Evolutionary conservation across 805 yeast species (phyloP).

Genomic region (Yamadazyma ubonensis): DNA sequence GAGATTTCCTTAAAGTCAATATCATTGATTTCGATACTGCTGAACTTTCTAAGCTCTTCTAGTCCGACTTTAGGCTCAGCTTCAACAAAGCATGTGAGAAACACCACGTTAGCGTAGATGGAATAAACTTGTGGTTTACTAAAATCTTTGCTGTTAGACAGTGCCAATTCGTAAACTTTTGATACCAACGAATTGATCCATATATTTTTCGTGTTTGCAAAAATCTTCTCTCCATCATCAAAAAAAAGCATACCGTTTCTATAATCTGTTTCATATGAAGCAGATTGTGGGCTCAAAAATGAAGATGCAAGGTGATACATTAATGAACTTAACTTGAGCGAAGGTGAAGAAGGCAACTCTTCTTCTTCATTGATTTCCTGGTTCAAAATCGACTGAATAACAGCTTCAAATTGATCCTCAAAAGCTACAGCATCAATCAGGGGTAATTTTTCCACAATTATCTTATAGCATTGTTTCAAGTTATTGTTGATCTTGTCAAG

Average conservation of each 20-base stretch:
- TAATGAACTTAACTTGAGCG: slow-evolving; percentile 19
- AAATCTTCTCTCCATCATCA: slow-evolving; percentile 15
- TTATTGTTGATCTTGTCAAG: neutral
- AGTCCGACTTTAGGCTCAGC: neutral
- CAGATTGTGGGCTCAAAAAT: slow-evolving; percentile 12
- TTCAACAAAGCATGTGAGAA: slow-evolving; percentile 7
- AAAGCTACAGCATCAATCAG: slow-evolving; percentile 1
- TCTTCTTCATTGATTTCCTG: neutral
- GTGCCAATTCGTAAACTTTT: slow-evolving; percentile 1
- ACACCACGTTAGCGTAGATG: slow-evolving; percentile 7
- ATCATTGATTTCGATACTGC: slow-evolving; percentile 9
- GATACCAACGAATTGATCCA: slow-evolving; percentile 26
- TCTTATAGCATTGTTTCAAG: slow-evolving; percentile 1
- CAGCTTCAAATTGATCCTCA: slow-evolving; percentile 16
- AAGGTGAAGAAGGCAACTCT: slow-evolving; percentile 8
- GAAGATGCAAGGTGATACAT: slow-evolving; percentile 20
- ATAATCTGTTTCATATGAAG: slow-evolving; percentile 11
- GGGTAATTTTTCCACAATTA: neutral
- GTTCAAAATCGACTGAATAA: slow-evolving; percentile 7
- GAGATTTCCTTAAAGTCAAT: slow-evolving; percentile 16
- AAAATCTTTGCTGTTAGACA: neutral
- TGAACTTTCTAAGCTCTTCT: slow-evolving; percentile 6
- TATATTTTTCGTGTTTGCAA: slow-evolving; percentile 27
- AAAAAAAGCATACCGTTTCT: slow-evolving; percentile 24
- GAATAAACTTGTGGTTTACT: neutral